Percentiles rank a stretch among this genome's conserved stretches.
phyloP scores from a whole-genome alignment of 2,329 filamentous ascomycete species.

The Monosporascus sp. region DNA sequence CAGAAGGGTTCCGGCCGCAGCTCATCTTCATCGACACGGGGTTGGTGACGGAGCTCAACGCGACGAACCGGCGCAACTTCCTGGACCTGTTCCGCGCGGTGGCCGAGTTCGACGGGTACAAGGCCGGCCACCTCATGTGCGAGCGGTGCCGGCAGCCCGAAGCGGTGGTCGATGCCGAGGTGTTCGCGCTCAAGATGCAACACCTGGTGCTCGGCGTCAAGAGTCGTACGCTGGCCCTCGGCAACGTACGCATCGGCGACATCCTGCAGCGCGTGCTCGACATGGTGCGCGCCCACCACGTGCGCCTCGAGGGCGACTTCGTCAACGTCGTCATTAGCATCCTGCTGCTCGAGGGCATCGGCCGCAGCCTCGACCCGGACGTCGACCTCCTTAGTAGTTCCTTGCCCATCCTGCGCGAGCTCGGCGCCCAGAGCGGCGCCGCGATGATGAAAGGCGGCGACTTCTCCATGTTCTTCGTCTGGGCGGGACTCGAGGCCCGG shows the following conservation, averaged over 20 bases:
- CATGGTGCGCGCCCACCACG: constrained; percentile 91
- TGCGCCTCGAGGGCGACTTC: constrained; percentile 92
- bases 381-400: constrained; percentile 82
- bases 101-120: constrained; percentile 95
- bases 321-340: constrained; percentile 98
- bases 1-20: constrained; percentile 86
- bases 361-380: constrained; percentile 76
- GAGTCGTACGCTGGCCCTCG: constrained; percentile 81
- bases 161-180: constrained; percentile 79
- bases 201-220: constrained; percentile 91
- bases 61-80: constrained; percentile 81
- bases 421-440: constrained; percentile 72
- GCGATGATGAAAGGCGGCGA: constrained; percentile 67
- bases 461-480: constrained; percentile 82
- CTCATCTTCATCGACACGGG: constrained; percentile 97
- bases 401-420: constrained; percentile 81
- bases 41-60: constrained; percentile 88
- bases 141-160: constrained; percentile 90
- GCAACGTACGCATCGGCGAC: constrained; percentile 93
- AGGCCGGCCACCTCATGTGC: constrained; percentile 91
- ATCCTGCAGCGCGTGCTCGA: constrained; percentile 83
- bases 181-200: constrained; percentile 96
- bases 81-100: constrained; percentile 92
- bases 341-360: constrained; percentile 88
- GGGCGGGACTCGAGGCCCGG: constrained; percentile 84